Conservation (phyloP, 129 eudicot genomes). For the Lactuca sativa region DNA sequence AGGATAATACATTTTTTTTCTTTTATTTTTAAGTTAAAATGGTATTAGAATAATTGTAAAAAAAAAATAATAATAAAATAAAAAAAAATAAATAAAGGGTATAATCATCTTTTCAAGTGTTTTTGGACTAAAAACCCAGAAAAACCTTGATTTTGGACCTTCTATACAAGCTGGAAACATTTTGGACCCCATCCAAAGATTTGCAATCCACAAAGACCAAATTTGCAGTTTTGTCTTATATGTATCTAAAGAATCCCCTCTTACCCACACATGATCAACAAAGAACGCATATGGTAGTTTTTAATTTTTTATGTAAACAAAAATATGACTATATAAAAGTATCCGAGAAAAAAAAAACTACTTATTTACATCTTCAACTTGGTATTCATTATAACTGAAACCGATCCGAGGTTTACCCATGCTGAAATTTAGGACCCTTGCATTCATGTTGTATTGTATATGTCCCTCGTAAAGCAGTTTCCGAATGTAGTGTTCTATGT, state of each 20-base stretch:
- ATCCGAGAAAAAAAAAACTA: constrained; percentile 16
- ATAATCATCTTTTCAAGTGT: too few relatives aligned
- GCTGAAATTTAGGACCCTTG: constrained; percentile 90
- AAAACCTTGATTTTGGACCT: too few relatives aligned
- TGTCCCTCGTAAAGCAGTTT: constrained; percentile 77
- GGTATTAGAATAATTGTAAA: too few relatives aligned
- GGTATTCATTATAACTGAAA: constrained; percentile 56
- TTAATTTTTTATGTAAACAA: not conserved
- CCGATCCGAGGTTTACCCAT: constrained; percentile 97
- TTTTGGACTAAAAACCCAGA: too few relatives aligned
- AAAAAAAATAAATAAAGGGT: too few relatives aligned
- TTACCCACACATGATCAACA: constrained; percentile 1
- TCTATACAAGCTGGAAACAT: too few relatives aligned
- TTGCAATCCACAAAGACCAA: too few relatives aligned
- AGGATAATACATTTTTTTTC: too few relatives aligned
- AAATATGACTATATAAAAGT: constrained; percentile 8
- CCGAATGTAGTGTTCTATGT: constrained; percentile 87
- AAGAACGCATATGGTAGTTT: not conserved
- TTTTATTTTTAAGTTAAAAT: too few relatives aligned
- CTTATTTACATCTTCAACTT: constrained; percentile 50
- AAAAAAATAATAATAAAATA: too few relatives aligned
- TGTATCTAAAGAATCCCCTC: not conserved
- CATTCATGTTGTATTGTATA: constrained; percentile 84
- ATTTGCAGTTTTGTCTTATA: too few relatives aligned
- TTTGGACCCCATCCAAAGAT: too few relatives aligned